Evolutionary conservation across 1,284 basidiomycete species (phyloP), one percentile per base, ranked within the genome.

Genomic region (Pholiota adiposa): DNA sequence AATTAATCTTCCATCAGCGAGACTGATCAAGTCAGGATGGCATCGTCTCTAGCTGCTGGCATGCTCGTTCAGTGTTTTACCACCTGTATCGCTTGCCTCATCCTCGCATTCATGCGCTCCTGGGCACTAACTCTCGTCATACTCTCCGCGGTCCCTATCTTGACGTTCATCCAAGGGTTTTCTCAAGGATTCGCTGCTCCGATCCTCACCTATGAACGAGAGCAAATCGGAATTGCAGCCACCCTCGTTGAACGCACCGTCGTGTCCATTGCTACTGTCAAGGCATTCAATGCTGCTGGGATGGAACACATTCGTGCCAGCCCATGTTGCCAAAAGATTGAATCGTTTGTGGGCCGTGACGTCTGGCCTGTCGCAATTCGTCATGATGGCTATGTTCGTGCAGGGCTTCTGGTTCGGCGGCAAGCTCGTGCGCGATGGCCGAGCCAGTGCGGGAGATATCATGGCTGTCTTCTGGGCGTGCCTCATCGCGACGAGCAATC

Each of bases 401-500:
- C 92, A 96, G 69, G 96, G 93, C 1, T 98, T 98, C 77, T 98
- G 96, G 93, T 98, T 92, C 72, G 97, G 97, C 14, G 85, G 90
- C 2, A 89, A 92, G 70, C 84, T 98, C 54, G 94, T 99, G 14
- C 79, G 87, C 25, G 81, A 88, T 19, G 90, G 91, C 3, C 85
- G 83, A 59, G 81, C 87, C 54, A 79, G 77, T 1, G 80, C 91
- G 0, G 93, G 93, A 6, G 84, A 89, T 51, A 93, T 98, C 65
- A 96, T 96, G 88, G 90, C 92, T 31, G 94, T 97, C 46, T 99
- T 99, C 73, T 98, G 96, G 94, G 93, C 96, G 0, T 95, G 94
- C 72, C 80, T 98, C 48, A 90, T 98, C 60, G 94, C 94, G 0
- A 90, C 90, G 4, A 89, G 83, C 69, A 93, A 93, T 71, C 75